A percentile compares a stretch with the other conserved stretches of the same genome.
These are phyloP conservation scores for Grammothele lineata DNA, from an alignment of 768 basidiomycete species.

Conservation along the genomic window DNA sequence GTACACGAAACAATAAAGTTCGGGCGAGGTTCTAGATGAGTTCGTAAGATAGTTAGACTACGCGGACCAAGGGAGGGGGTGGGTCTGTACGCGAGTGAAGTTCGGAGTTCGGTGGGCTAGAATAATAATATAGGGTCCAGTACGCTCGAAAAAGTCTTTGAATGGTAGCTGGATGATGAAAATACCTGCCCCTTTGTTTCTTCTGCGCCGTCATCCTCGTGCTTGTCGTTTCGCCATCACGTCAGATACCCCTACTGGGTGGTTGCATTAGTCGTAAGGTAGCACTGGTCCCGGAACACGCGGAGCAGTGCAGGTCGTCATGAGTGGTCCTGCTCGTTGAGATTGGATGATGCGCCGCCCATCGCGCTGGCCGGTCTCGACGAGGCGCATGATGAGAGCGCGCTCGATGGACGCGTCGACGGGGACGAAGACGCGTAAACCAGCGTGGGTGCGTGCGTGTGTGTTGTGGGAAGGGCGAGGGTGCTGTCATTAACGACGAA, in stretches of 20 bases:
- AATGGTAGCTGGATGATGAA: slow-evolving; percentile 1
- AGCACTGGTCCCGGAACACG: not conserved
- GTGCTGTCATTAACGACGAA: slow-evolving; percentile 8
- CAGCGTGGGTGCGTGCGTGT: slow-evolving; percentile 1
- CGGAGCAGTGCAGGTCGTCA: slow-evolving; percentile 2
- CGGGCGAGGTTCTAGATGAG: no score
- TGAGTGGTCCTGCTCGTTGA: slow-evolving; percentile 14
- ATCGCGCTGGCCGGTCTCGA: slow-evolving; percentile 23
- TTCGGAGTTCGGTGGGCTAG: no score
- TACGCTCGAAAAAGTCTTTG: slow-evolving; percentile 13
- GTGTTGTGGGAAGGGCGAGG: slow-evolving; percentile 6
- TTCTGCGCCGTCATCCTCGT: no score
- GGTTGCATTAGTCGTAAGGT: no score
- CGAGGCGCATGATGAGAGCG: slow-evolving; percentile 11
- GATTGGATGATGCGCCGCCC: slow-evolving; percentile 13
- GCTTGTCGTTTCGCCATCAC: no score
- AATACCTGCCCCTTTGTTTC: not conserved
- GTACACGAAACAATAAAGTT: no score
- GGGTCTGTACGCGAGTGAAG: no score
- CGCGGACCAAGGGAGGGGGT: no score
- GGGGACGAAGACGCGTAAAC: slow-evolving; percentile 17
- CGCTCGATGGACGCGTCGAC: slow-evolving; percentile 18
- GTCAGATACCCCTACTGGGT: no score
- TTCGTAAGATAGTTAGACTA: no score
- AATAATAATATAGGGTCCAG: slow-evolving; percentile 18